Evolutionary conservation across 495 filamentous ascomycete genomes (phyloP), one percentile per base, ranked within the genome.

Genomic region (Trichodelitschia bisporula): DNA sequence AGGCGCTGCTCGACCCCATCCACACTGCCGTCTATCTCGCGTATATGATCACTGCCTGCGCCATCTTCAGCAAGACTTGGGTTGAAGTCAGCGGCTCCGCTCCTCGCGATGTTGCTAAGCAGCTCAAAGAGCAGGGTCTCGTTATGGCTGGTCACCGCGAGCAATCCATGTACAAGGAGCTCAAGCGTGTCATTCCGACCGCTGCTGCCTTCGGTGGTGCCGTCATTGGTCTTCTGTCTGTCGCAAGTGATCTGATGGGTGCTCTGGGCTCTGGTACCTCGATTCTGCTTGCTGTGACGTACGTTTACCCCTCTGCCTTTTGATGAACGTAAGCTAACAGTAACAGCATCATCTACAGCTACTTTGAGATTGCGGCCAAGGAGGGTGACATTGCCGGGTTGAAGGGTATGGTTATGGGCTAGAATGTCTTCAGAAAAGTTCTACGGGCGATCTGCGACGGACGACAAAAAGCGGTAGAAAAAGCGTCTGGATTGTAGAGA

Each of bases 111-210:
- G 89, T 99, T 38, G 89, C 89, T 40, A 99, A 99, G 72, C 89
- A 99, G 59, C 68, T 99, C 47, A 99, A 99, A 70, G 89, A 95
- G 48, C 84, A 93, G 57, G 84, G 89, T 45, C 71, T 99, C 29
- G 82, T 95, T 44, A 99, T 99, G 89, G 86, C 89, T 43, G 89
- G 89, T 39, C 89, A 99, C 58, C 72, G 89, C 57, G 89, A 99
- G 57, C 82, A 93, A 64, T 89, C 77, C 65, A 95, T 95, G 89
- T 99, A 99, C 68, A 90, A 86, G 67, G 89, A 99, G 51, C 64
- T 99, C 33, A 99, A 99, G 74, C 70, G 89, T 42, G 80, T 99
- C 42, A 99, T 99, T 37, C 89, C 89, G 35, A 92, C 84, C 26
- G 89, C 89, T 32, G 89, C 89, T 38, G 86, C 89, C 36, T 99